Evolutionary conservation across 345 rosid genomes (phyloP).

Genomic region (Pseudoturritis turrita): DNA sequence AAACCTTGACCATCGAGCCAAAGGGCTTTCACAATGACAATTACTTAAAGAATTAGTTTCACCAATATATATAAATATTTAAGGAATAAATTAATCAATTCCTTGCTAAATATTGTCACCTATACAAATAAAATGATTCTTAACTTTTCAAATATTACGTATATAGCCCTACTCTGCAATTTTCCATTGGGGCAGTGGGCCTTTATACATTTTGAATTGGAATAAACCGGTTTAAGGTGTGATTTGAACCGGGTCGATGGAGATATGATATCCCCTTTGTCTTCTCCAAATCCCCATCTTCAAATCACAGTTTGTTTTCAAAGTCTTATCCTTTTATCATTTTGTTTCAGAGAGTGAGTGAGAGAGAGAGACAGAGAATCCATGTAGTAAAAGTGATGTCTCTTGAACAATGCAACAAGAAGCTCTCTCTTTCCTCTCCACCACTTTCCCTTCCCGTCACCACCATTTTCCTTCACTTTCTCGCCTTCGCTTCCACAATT

Average conservation of each 20-base stretch:
- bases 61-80: too few species aligned
- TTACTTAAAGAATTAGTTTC: too few species aligned
- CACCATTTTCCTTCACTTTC: slow-evolving; percentile 39
- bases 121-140: too few species aligned
- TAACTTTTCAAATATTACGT: too few species aligned
- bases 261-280: not conserved
- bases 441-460: slow-evolving; percentile 23
- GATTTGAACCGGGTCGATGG: not conserved
- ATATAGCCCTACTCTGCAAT: too few species aligned
- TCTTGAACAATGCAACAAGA: slow-evolving; percentile 53
- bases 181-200: too few species aligned
- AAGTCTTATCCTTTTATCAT: slow-evolving; percentile 27
- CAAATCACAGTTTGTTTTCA: slow-evolving; percentile 9
- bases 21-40: too few species aligned
- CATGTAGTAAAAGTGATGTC: slow-evolving; percentile 24
- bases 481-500: slow-evolving; percentile 41
- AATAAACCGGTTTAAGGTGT: not conserved
- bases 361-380: not conserved
- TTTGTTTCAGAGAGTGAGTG: not conserved
- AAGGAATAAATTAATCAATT: too few species aligned
- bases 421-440: slow-evolving; percentile 42
- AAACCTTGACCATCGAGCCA: too few species aligned
- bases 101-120: too few species aligned
- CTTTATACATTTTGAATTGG: not conserved
- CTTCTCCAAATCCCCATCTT: slow-evolving; percentile 13